Percentiles rank a stretch among this genome's conserved stretches.
Evolutionary conservation across 2,329 filamentous ascomycete species (phyloP).

Genomic region (Ampelomyces quisqualis): DNA sequence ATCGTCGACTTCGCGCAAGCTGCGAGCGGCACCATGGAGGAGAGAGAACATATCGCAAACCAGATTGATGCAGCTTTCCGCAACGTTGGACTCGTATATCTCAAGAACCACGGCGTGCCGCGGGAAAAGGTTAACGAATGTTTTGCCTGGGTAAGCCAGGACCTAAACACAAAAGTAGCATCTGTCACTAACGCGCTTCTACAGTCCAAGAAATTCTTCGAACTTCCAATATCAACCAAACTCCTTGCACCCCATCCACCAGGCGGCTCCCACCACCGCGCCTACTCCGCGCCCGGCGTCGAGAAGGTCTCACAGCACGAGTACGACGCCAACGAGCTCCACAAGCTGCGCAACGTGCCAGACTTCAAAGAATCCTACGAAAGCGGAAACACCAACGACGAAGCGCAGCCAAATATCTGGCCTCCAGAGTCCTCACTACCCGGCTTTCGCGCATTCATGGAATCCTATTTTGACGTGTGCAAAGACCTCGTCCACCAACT

Average conservation of each 20-base stretch:
- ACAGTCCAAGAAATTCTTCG: conserved; percentile 43
- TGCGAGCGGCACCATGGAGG: conserved; percentile 14
- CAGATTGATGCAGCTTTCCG: conserved; percentile 45
- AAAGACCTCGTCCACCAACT: conserved; percentile 25
- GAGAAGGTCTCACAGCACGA: conserved; percentile 41
- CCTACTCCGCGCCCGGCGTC: conserved; percentile 42
- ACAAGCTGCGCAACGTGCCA: conserved; percentile 22
- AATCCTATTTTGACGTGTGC: conserved; percentile 30
- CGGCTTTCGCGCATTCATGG: conserved; percentile 39
- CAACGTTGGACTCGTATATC: conserved; percentile 46
- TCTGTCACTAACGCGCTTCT: no score
- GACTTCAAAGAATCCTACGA: conserved; percentile 43
- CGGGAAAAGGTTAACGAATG: conserved; percentile 30
- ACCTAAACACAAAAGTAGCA: no score
- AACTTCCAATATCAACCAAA: conserved; percentile 38
- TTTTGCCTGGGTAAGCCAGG: conserved; percentile 32
- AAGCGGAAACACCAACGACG: conserved; percentile 31
- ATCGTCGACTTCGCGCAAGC: conserved; percentile 35
- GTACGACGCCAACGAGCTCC: conserved; percentile 24
- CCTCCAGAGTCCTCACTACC: conserved; percentile 41
- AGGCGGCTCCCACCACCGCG: conserved; percentile 43
- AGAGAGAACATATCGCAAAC: conserved; percentile 24
- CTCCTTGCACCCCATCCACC: conserved; percentile 45
- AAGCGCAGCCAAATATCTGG: conserved; percentile 46
- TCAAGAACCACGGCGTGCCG: conserved; percentile 44